Evolutionary conservation across 2,329 filamentous ascomycete species (phyloP).

Genomic region (Diaporthe nobilis): DNA sequence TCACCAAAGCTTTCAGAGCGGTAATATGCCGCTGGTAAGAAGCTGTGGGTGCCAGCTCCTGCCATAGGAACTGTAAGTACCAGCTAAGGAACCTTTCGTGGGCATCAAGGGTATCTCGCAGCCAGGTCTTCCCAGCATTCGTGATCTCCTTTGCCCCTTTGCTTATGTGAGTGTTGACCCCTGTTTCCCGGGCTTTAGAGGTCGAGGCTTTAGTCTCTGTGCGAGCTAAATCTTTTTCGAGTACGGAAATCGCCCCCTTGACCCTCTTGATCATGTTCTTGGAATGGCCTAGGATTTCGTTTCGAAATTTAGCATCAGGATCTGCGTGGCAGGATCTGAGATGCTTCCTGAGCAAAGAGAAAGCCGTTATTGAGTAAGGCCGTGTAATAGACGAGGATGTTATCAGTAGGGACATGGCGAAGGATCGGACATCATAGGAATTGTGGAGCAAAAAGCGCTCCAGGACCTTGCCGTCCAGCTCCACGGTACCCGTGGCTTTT

Average conservation of each 20-base stretch:
- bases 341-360: slow-evolving; percentile 75
- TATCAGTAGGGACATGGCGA: slow-evolving; percentile 86
- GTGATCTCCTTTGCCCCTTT: slow-evolving; percentile 37
- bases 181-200: neutral
- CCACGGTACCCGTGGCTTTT: slow-evolving; percentile 45
- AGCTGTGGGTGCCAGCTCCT: slow-evolving; percentile 82
- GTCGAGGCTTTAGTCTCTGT: slow-evolving; percentile 44
- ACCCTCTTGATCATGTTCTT: slow-evolving; percentile 84
- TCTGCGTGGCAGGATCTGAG: slow-evolving; percentile 84
- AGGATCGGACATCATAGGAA: slow-evolving; percentile 77
- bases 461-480: slow-evolving; percentile 60
- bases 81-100: slow-evolving; percentile 79
- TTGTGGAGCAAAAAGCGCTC: slow-evolving; percentile 68
- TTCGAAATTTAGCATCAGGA: slow-evolving; percentile 86
- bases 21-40: slow-evolving; percentile 94
- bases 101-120: slow-evolving; percentile 58
- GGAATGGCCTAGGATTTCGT: slow-evolving; percentile 82
- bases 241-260: slow-evolving; percentile 73
- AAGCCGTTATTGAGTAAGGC: slow-evolving; percentile 74
- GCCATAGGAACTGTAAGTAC: slow-evolving; percentile 80
- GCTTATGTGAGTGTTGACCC: slow-evolving; percentile 33
- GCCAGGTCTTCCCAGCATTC: slow-evolving; percentile 38
- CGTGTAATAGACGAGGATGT: slow-evolving; percentile 81
- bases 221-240: slow-evolving; percentile 61
- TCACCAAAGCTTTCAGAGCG: slow-evolving; percentile 77